phyloP scores from a whole-genome alignment of 2,329 filamentous ascomycete genomes.

The Epichloe brachyelytri region DNA sequence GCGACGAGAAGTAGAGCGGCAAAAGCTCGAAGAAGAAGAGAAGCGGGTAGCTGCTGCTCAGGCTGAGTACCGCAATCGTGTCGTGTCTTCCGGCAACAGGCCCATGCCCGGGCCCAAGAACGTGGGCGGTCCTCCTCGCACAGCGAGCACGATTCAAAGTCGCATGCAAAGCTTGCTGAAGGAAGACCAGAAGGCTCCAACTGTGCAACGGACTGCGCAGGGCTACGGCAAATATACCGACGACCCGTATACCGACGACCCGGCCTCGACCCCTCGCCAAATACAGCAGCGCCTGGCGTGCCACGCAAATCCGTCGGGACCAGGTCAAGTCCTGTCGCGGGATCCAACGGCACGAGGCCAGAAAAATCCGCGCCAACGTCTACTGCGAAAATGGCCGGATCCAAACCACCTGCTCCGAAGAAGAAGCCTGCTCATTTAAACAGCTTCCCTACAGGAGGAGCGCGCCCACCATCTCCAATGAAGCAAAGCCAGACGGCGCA shows the following conservation, averaged over 20 bases:
- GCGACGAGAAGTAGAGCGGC: slow-evolving; percentile 76
- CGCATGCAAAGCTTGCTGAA: slow-evolving; percentile 76
- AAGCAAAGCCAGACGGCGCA: slow-evolving; percentile 21
- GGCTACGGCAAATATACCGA: slow-evolving; percentile 85
- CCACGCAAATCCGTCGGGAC: slow-evolving; percentile 34
- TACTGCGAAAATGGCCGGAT: slow-evolving; percentile 13
- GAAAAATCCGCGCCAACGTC: slow-evolving; percentile 5
- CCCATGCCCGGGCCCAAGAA: slow-evolving; percentile 36
- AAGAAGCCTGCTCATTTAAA: slow-evolving; percentile 51
- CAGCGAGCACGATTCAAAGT: slow-evolving; percentile 71
- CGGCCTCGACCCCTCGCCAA: slow-evolving; percentile 23
- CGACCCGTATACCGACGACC: slow-evolving; percentile 51
- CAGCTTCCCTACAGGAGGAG: slow-evolving; percentile 35
- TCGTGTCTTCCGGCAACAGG: slow-evolving; percentile 32
- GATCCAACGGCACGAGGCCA: background rate
- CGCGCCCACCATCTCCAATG: slow-evolving; percentile 29
- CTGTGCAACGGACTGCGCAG: slow-evolving; percentile 59
- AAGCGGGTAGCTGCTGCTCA: slow-evolving; percentile 77
- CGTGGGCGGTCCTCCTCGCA: slow-evolving; percentile 48
- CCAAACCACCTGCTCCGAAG: slow-evolving; percentile 42
- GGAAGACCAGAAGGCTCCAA: slow-evolving; percentile 52
- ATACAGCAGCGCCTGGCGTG: slow-evolving; percentile 28
- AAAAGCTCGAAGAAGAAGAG: slow-evolving; percentile 75
- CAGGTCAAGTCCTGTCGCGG: background rate
- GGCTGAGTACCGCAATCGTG: slow-evolving; percentile 69